Evolutionary conservation across 2,329 filamentous ascomycete species (phyloP), one percentile per base, ranked within the genome.

Genomic region (Passalora sequoiae): DNA sequence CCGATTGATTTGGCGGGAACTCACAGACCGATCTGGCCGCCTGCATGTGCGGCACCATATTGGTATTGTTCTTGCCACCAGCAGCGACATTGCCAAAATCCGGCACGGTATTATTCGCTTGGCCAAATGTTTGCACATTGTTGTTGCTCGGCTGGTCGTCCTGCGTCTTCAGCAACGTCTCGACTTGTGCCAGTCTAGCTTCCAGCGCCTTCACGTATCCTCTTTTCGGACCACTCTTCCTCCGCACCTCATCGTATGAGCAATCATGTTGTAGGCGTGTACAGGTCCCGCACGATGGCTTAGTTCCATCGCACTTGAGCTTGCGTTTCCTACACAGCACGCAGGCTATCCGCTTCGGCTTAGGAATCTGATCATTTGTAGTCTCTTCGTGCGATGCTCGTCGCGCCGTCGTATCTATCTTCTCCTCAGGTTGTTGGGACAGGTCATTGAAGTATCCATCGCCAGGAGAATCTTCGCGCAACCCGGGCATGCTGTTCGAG

Each of bases 171-270:
- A 96, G 72, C 43, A 96, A 70, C 1, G 85, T 92, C 71, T 96
- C 91, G 43, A 97, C 89, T 75, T 96, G 89, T 48, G 56, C 57
- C 60, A 98, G 70, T 64, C 92, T 80, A 64, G 94, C 89, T 67
- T 97, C 92, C 56, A 97, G 69, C 47, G 89, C 84, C 72, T 95
- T 95, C 49, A 95, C 89, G 63, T 96, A 95, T 57, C 89, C 89
- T 62, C 89, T 78, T 72, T 95, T 95, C 2, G 89, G 89, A 2
- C 89, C 89, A 64, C 89, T 94, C 78, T 95, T 95, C 69, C 88
- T 86, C 63, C 89, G 80, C 57, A 91, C 84, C 69, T 95, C 89
- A 62, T 95, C 89, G 62, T 95, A 95, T 49, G 85, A 82, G 69
- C 89, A 95, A 43, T 83, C 78, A 66, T 96, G 89, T 31, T 86